A percentile compares a stretch with the other conserved stretches of the same genome.
These are phyloP conservation scores for Cryphonectria nitschkei DNA, from an alignment of 2,329 filamentous ascomycete genomes.

Conservation along the genomic window DNA sequence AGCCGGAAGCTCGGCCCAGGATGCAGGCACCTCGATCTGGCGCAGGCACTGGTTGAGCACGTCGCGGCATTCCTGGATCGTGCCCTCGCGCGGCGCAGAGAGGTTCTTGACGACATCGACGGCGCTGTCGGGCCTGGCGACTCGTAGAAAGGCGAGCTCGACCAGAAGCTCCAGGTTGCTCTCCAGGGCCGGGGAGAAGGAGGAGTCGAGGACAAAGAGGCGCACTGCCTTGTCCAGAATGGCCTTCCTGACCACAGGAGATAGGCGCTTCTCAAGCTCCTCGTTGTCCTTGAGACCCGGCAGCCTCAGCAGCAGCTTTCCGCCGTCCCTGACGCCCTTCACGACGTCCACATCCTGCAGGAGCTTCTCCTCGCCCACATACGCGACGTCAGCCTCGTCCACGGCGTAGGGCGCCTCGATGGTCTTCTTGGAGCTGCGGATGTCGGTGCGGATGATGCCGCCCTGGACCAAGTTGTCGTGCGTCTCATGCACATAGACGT, in stretches of 20 bases:
- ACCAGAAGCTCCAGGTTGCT: conserved; percentile 68
- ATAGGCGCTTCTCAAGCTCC: conserved; percentile 85
- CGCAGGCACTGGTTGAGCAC: conserved; percentile 72
- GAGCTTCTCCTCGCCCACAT: conserved; percentile 79
- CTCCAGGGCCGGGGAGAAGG: conserved; percentile 68
- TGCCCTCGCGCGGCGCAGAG: conserved; percentile 54
- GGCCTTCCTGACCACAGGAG: conserved; percentile 69
- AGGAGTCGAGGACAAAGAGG: conserved; percentile 76
- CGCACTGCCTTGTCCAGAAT: conserved; percentile 71
- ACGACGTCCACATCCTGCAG: conserved; percentile 78
- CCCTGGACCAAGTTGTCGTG: conserved; percentile 72
- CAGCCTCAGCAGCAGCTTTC: conserved; percentile 75
- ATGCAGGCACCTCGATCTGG: conserved; percentile 73
- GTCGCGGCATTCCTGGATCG: conserved; percentile 63
- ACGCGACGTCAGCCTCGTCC: conserved; percentile 75
- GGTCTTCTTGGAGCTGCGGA: conserved; percentile 80
- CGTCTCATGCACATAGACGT: conserved; percentile 64
- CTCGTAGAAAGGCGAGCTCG: conserved; percentile 81
- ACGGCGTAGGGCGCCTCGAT: conserved; percentile 85
- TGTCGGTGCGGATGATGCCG: conserved; percentile 80
- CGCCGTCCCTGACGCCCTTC: conserved; percentile 69
- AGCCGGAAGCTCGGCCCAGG: conserved; percentile 75
- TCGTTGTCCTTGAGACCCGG: conserved; percentile 85
- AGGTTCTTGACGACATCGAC: conserved; percentile 70
- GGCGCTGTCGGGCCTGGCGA: conserved; percentile 69